Conservation (phyloP, 2,329 filamentous ascomycete species). For the Fusarium sp. region DNA sequence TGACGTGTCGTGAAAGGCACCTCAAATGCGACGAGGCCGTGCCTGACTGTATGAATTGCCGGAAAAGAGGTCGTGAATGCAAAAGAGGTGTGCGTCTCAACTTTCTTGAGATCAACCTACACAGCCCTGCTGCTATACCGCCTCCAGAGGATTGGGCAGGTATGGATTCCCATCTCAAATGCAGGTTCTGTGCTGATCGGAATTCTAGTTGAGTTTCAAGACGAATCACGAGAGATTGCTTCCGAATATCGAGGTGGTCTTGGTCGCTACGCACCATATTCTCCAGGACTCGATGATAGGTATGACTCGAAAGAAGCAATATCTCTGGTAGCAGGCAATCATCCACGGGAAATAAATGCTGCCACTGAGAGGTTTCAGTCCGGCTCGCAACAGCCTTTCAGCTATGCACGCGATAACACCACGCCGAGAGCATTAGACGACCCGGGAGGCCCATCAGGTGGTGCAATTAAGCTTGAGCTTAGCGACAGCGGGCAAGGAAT, state of each 20-base stretch:
- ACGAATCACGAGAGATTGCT: constrained; percentile 90
- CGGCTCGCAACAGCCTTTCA: background rate
- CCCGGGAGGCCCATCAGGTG: background rate
- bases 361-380: constrained; percentile 1
- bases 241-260: constrained; percentile 88
- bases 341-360: background rate
- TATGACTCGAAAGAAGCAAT: background rate
- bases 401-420: background rate
- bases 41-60: constrained; percentile 78
- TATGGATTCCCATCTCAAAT: constrained; percentile 22
- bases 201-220: constrained; percentile 76
- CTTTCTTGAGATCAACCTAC: constrained; percentile 86
- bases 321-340: background rate
- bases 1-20: constrained; percentile 90
- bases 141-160: constrained; percentile 40
- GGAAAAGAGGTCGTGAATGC: constrained; percentile 86
- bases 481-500: constrained; percentile 10
- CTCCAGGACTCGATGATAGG: background rate
- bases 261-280: constrained; percentile 71
- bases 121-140: constrained; percentile 68
- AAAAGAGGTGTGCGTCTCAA: constrained; percentile 88
- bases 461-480: constrained; percentile 1
- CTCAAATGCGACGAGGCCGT: constrained; percentile 87
- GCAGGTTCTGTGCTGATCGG: constrained; percentile 16
- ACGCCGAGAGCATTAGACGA: background rate